phyloP scores from a whole-genome alignment of 148 eudicot genomes.

The Camellia sinensis region DNA sequence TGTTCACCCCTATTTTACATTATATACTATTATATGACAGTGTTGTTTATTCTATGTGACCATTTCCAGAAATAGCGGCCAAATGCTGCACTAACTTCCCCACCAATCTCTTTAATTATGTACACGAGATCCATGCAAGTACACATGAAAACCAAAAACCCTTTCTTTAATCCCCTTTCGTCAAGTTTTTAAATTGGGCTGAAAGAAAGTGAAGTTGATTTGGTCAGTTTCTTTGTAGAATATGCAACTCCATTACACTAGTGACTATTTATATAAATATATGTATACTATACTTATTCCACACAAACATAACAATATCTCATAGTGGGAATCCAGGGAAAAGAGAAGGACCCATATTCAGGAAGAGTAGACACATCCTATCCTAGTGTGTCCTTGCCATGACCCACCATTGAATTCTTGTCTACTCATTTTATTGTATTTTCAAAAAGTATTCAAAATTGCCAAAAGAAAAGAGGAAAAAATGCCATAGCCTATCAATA shows the following conservation, averaged over 20 bases:
- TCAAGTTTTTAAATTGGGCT: neutral
- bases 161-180: neutral
- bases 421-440: conserved; percentile 30
- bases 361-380: conserved; percentile 27
- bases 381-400: conserved; percentile 26
- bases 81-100: neutral
- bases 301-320: neutral
- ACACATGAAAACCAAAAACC: neutral
- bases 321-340: conserved; percentile 21
- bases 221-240: conserved; percentile 3
- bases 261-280: neutral
- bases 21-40: too few species aligned
- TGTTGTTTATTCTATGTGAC: neutral
- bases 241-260: neutral
- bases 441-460: conserved; percentile 14
- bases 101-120: conserved; percentile 1
- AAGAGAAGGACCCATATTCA: conserved; percentile 30
- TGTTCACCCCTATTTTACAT: too few species aligned
- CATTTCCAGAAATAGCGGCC: neutral
- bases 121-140: neutral
- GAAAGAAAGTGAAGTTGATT: neutral
- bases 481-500: neutral
- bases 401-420: conserved; percentile 82
- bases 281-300: too few species aligned
- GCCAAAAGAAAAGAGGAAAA: neutral